phyloP scores from a whole-genome alignment of 257 asterid genomes.

The Perilla frutescens region DNA sequence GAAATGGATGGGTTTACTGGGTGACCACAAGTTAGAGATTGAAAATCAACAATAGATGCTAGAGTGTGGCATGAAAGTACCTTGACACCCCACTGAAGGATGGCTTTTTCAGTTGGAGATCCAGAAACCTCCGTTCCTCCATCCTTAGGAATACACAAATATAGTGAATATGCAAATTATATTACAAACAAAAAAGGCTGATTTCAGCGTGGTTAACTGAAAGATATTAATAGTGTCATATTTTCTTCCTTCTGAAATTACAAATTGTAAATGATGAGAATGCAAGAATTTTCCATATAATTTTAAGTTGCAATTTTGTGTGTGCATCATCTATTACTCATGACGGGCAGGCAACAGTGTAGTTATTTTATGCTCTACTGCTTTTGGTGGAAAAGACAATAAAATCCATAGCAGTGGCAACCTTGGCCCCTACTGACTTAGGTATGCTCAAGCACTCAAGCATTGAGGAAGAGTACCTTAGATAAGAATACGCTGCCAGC shows the following conservation, averaged over 20 bases:
- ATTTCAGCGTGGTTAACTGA: slow-evolving; percentile 8
- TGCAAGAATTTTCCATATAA: slow-evolving; percentile 1
- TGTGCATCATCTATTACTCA: slow-evolving; percentile 25
- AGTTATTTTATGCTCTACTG: slow-evolving; percentile 11
- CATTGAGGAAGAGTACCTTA: slow-evolving; percentile 57
- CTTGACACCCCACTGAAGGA: slow-evolving; percentile 94
- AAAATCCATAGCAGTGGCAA: slow-evolving; percentile 2
- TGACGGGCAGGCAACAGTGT: slow-evolving; percentile 19
- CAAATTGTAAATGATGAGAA: slow-evolving; percentile 14
- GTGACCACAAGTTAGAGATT: slow-evolving; percentile 30
- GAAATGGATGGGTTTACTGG: slow-evolving; percentile 20
- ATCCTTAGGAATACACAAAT: slow-evolving; percentile 47
- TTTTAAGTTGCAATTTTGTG: slow-evolving; percentile 16
- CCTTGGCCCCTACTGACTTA: slow-evolving; percentile 17
- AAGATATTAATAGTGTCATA: not conserved
- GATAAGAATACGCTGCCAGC: slow-evolving; percentile 82
- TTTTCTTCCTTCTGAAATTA: slow-evolving; percentile 15
- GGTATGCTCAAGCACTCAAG: not conserved
- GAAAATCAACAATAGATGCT: slow-evolving; percentile 19
- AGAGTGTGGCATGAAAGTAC: slow-evolving; percentile 45
- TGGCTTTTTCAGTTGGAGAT: slow-evolving; percentile 95
- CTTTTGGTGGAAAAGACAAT: slow-evolving; percentile 2
- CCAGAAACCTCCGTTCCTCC: slow-evolving; percentile 87
- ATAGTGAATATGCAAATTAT: slow-evolving; percentile 19
- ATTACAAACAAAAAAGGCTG: slow-evolving; percentile 13